These are phyloP conservation scores for Venturia effusa DNA, from an alignment of 2,329 filamentous ascomycete genomes.

Conservation along the genomic window DNA sequence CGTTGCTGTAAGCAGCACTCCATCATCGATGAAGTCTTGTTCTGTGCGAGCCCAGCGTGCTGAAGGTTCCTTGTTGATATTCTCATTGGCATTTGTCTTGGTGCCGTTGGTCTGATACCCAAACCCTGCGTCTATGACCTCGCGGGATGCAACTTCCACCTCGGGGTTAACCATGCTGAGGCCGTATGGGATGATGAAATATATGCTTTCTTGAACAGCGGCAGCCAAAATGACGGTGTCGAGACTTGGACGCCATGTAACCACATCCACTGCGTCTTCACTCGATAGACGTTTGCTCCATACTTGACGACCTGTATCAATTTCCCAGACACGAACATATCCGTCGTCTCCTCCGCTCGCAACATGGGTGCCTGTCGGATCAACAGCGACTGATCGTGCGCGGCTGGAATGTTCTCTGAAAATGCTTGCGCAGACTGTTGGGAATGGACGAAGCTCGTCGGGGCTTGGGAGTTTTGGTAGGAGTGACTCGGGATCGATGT, in stretches of 20 bases:
- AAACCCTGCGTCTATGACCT: conserved; percentile 78
- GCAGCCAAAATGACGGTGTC: conserved; percentile 75
- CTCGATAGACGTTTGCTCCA: conserved; percentile 68
- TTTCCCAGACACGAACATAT: conserved; percentile 80
- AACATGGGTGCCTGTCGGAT: conserved; percentile 74
- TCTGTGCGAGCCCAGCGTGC: conserved; percentile 79
- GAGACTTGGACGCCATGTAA: conserved; percentile 79
- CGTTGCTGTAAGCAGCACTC: conserved; percentile 70
- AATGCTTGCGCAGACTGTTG: conserved; percentile 75
- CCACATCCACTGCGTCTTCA: conserved; percentile 66
- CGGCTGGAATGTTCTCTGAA: conserved; percentile 83
- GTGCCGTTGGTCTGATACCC: conserved; percentile 63
- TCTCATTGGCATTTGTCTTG: conserved; percentile 38
- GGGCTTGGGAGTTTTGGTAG: conserved; percentile 88
- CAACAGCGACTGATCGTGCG: conserved; percentile 73
- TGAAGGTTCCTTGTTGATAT: conserved; percentile 59
- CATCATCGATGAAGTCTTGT: conserved; percentile 59
- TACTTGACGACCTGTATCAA: conserved; percentile 74
- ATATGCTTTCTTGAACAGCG: conserved; percentile 74
- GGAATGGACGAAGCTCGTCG: conserved; percentile 89
- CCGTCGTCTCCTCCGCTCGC: conserved; percentile 94
- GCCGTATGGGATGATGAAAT: conserved; percentile 58
- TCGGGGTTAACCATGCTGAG: conserved; percentile 59
- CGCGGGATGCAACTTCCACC: conserved; percentile 61
- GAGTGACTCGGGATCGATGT: conserved; percentile 89